Base-by-base conservation (phyloP, 2,329 filamentous ascomycete genomes). In the Madurella mycetomatis region DNA sequence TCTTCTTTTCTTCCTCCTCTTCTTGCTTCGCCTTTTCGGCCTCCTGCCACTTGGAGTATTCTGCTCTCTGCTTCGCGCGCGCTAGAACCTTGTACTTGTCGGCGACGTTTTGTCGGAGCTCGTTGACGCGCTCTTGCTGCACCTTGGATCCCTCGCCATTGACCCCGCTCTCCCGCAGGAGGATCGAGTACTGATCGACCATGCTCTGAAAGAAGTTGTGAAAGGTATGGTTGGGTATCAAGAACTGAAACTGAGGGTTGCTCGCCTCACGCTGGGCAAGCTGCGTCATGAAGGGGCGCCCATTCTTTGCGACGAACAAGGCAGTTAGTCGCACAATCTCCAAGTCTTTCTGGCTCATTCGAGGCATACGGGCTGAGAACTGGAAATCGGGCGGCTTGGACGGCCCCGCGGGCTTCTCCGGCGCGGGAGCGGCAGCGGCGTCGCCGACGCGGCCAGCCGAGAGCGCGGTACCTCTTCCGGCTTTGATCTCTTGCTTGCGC, bases 321-420 rank as follows among this genome's bases (percentile, higher is more conserved):
- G 94, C 94, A 37, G 92, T 96, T 66, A 96, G 73, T 53, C 82
- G 78, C 53, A 87, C 78, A 47, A 86, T 78, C 63, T 86, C 83
- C 59, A 97, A 75, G 78, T 99, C 94, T 71, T 95, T 89, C 60
- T 95, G 90, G 72, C 87, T 96, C 74, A 99, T 96, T 63, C 92
- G 92, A 54, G 94, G 94, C 90, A 97, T 96, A 69, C 92, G 88
- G 63, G 94, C 92, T 53, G 90, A 96, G 75, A 96, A 99, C 63
- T 88, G 83, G 67, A 95, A 97, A 65, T 92, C 87, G 54, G 88
- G 82, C 15, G 94, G 94, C 66, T 92, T 85, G 42, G 87, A 85
- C 8, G 92, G 92, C 18, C 92, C 92, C 70, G 88, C 83, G 42
- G 90, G 86, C 68, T 88, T 90, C 69, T 83, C 80, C 52, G 76